Percentiles rank a stretch among this genome's conserved stretches.
phyloP scores from a whole-genome alignment of 2,329 filamentous ascomycete genomes.

The Colletotrichum spaethianum region DNA sequence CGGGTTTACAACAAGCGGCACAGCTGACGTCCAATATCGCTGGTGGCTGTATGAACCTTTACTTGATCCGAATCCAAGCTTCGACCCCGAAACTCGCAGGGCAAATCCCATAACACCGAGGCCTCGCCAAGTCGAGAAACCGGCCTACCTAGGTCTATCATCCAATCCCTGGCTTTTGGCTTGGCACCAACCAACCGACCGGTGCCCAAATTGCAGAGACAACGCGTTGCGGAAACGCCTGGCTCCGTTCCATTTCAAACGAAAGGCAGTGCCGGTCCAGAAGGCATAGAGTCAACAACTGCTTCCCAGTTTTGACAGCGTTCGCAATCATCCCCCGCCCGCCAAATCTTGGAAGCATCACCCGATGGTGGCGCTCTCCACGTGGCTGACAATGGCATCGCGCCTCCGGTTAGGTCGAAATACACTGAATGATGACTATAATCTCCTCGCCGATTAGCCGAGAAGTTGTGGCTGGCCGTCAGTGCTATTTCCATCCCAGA shows the following conservation, averaged over 20 bases:
- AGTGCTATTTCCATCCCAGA: slow-evolving; percentile 9
- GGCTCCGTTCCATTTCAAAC: not conserved
- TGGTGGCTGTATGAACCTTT: not conserved
- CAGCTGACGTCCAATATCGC: slow-evolving; percentile 11
- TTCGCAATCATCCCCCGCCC: not conserved
- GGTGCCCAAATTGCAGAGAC: not conserved
- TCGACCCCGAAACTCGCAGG: not conserved
- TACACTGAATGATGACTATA: not conserved
- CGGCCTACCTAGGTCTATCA: not conserved
- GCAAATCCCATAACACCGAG: not conserved
- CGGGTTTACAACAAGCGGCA: slow-evolving; percentile 5
- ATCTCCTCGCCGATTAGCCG: too few relatives aligned
- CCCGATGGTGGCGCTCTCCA: slow-evolving; percentile 20
- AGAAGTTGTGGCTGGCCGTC: not conserved
- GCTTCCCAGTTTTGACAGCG: not conserved
- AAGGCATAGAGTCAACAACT: slow-evolving; percentile 1
- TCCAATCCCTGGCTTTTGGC: slow-evolving; percentile 2
- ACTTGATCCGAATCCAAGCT: not conserved
- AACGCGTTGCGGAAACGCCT: slow-evolving; percentile 7
- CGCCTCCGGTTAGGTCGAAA: slow-evolving; percentile 7
- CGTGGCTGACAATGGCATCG: slow-evolving; percentile 19
- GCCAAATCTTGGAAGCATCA: not conserved
- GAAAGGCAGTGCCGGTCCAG: not conserved
- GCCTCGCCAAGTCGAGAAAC: not conserved
- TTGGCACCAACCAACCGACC: slow-evolving; percentile 18